Evolutionary conservation across 306 rosid genomes (phyloP).

Genomic region (Cotoneaster glaucophyllus): DNA sequence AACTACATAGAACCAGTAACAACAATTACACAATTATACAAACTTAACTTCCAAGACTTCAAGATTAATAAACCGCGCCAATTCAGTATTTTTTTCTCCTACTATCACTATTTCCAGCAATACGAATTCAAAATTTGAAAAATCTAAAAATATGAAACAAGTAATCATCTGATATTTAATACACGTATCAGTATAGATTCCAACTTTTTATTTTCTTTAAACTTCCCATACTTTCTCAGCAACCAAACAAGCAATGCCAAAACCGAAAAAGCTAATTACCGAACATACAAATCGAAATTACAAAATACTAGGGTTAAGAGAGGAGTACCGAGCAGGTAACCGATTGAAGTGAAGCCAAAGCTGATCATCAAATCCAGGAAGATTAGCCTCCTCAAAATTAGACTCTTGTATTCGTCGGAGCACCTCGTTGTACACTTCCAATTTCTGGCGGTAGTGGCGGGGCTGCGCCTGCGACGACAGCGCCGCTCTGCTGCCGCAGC

Average conservation of each 20-base stretch:
- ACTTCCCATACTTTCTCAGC: not conserved
- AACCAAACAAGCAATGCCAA: constrained; percentile 1
- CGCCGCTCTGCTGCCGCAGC: constrained; percentile 77
- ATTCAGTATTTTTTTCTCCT: not conserved
- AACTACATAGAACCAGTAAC: constrained; percentile 49
- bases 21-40: constrained; percentile 1
- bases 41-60: not conserved
- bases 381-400: constrained; percentile 56
- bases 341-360: constrained; percentile 97
- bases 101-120: not conserved
- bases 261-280: not conserved
- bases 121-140: not conserved
- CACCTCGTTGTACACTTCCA: constrained; percentile 81
- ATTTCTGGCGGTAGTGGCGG: constrained; percentile 65
- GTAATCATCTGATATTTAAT: not conserved
- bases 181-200: not conserved
- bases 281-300: not conserved
- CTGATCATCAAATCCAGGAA: constrained; percentile 88
- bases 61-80: not conserved
- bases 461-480: constrained; percentile 46
- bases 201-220: not conserved
- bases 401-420: constrained; percentile 72
- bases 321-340: constrained; percentile 71
- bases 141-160: not conserved
- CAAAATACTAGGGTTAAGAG: constrained; percentile 10